Conservation (phyloP, 805 yeast genomes). For the Yamadazyma paraphyllophila region DNA sequence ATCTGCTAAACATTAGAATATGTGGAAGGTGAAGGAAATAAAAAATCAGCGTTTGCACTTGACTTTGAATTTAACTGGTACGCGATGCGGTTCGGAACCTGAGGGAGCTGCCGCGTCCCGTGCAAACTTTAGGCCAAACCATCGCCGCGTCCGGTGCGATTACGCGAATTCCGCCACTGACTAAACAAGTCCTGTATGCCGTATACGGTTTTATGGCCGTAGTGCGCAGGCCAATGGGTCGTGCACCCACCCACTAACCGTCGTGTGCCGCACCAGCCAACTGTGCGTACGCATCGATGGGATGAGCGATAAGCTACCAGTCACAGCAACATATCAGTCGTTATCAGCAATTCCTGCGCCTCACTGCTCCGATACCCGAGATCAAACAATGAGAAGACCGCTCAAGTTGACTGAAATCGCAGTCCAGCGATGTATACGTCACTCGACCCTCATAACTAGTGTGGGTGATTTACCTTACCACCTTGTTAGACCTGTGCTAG, state of each 20-base stretch:
- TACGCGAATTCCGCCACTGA: neutral
- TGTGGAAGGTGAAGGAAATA: neutral
- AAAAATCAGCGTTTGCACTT: neutral
- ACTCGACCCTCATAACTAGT: slow-evolving; percentile 20
- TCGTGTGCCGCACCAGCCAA: too few relatives aligned
- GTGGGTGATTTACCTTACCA: slow-evolving; percentile 40
- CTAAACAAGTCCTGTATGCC: neutral
- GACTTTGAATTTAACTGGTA: neutral
- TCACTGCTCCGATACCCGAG: too few relatives aligned
- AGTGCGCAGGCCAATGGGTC: too few relatives aligned
- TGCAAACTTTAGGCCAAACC: neutral
- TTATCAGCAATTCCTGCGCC: too few relatives aligned
- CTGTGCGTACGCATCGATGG: too few relatives aligned
- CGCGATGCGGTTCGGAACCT: slow-evolving; percentile 2
- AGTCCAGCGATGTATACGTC: slow-evolving; percentile 17
- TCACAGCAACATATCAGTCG: too few relatives aligned
- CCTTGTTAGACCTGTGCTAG: slow-evolving; percentile 46
- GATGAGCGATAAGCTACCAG: too few relatives aligned
- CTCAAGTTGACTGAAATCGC: slow-evolving; percentile 12
- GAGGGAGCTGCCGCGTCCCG: neutral
- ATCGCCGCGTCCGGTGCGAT: neutral
- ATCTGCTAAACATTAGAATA: slow-evolving; percentile 17
- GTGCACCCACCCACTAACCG: too few relatives aligned
- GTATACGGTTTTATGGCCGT: neutral
- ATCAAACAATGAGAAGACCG: neutral